Conservation (phyloP, 23 red algal species). For the Agarophyton chilense region DNA sequence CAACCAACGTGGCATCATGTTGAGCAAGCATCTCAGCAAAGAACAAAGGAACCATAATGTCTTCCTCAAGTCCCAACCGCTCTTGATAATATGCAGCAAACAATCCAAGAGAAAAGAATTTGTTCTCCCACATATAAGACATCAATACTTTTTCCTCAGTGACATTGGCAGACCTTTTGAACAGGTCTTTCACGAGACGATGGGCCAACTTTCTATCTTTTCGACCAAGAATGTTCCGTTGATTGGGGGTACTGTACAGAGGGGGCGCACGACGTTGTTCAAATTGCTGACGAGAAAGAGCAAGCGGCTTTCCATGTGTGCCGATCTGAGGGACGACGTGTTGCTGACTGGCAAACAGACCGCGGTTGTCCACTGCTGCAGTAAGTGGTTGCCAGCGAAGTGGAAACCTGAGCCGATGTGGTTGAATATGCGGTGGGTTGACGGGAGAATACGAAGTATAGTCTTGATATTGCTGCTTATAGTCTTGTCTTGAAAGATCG, state of each 20-base stretch:
- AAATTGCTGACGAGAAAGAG: conserved; percentile 11
- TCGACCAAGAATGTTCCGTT: neutral
- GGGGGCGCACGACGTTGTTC: neutral
- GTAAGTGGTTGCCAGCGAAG: conserved; percentile 61
- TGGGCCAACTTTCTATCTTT: conserved; percentile 8
- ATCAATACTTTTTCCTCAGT: conserved; percentile 30
- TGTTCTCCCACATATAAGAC: conserved; percentile 33
- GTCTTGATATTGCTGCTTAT: conserved; percentile 18
- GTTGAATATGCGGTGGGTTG: neutral
- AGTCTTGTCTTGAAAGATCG: conserved; percentile 18
- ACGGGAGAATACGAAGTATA: conserved; percentile 21
- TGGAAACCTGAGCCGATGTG: neutral
- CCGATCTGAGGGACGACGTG: conserved; percentile 63
- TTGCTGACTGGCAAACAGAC: conserved; percentile 1
- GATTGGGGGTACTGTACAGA: conserved; percentile 34
- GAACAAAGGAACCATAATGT: conserved; percentile 17
- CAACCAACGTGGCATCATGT: conserved; percentile 48
- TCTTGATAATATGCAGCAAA: conserved; percentile 9
- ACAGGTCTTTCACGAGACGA: neutral
- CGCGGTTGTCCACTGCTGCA: neutral
- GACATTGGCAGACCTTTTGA: conserved; percentile 14
- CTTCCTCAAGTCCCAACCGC: neutral
- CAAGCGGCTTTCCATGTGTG: conserved; percentile 19
- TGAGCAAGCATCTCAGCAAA: conserved; percentile 58
- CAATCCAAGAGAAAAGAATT: conserved; percentile 20